A percentile compares a stretch with the other conserved stretches of the same genome.
Evolutionary conservation across 495 filamentous ascomycete genomes (phyloP).

Genomic region (Cryomyces antarcticus): DNA sequence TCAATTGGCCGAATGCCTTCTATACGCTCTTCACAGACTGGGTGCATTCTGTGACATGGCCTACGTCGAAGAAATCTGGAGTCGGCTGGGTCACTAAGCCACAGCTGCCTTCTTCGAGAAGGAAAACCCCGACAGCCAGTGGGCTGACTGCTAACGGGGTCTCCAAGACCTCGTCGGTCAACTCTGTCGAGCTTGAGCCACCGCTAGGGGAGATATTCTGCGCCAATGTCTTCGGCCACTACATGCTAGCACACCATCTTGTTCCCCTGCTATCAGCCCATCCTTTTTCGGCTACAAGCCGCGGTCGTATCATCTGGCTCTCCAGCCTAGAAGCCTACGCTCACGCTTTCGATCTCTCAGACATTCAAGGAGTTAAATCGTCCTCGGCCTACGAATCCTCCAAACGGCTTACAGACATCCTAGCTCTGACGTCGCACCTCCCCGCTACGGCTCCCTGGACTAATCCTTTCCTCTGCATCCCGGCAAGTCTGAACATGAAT

Average conservation of each 20-base stretch:
- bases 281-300: slow-evolving; percentile 14
- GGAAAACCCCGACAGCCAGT: slow-evolving; percentile 1
- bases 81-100: slow-evolving; percentile 33
- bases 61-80: slow-evolving; percentile 46
- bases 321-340: slow-evolving; percentile 52
- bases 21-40: slow-evolving; percentile 43
- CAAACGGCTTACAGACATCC: slow-evolving; percentile 69
- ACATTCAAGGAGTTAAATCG: slow-evolving; percentile 55
- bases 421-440: slow-evolving; percentile 53
- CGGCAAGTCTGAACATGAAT: slow-evolving; percentile 6
- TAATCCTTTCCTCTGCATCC: slow-evolving; percentile 26
- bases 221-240: slow-evolving; percentile 89
- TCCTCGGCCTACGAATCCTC: slow-evolving; percentile 55
- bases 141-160: not conserved
- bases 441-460: slow-evolving; percentile 39
- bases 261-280: slow-evolving; percentile 43
- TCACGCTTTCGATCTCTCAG: slow-evolving; percentile 34
- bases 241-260: slow-evolving; percentile 67
- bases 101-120: slow-evolving; percentile 9
- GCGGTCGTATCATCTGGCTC: slow-evolving; percentile 63
- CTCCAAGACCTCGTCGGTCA: slow-evolving; percentile 8
- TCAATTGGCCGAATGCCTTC: slow-evolving; percentile 47
- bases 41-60: slow-evolving; percentile 52
- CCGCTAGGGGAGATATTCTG: slow-evolving; percentile 64
- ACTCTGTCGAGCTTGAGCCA: slow-evolving; percentile 22